Evolutionary conservation across 2,329 filamentous ascomycete genomes (phyloP).

Genomic region (Cephalotrichum gorgonifer): DNA sequence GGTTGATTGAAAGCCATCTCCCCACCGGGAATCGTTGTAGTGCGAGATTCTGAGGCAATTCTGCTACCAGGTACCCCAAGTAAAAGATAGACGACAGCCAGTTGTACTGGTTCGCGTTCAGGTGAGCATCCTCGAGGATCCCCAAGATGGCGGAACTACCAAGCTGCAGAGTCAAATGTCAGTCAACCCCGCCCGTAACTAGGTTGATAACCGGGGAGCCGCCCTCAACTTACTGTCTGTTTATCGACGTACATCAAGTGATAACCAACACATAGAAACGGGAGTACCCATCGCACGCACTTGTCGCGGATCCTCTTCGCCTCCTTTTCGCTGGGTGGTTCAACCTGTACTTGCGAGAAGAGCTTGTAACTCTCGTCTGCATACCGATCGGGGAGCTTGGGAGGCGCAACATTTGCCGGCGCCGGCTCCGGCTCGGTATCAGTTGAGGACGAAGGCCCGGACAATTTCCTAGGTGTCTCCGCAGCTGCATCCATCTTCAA

Average conservation of each 20-base stretch:
- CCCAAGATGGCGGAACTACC: background rate
- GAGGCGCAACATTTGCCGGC: slow-evolving; percentile 1
- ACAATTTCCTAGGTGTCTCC: background rate
- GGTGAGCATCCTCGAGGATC: slow-evolving; percentile 4
- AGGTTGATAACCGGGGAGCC: background rate
- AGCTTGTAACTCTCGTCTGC: slow-evolving; percentile 31
- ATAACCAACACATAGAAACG: slow-evolving; percentile 26
- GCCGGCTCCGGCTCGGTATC: background rate
- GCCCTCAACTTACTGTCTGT: slow-evolving; percentile 22
- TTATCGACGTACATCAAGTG: slow-evolving; percentile 29
- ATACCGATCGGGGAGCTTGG: slow-evolving; percentile 23
- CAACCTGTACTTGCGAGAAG: slow-evolving; percentile 24
- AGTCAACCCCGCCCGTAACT: background rate
- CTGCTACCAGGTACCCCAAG: slow-evolving; percentile 33
- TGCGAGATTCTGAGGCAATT: slow-evolving; percentile 14
- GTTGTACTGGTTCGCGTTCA: slow-evolving; percentile 28
- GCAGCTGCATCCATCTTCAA: background rate
- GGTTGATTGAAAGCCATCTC: slow-evolving; percentile 14
- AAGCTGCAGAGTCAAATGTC: background rate
- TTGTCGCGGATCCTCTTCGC: slow-evolving; percentile 20
- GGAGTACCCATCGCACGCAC: slow-evolving; percentile 22
- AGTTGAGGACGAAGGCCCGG: background rate
- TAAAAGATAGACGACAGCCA: slow-evolving; percentile 41
- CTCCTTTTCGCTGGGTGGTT: slow-evolving; percentile 22
- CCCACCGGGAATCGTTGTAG: slow-evolving; percentile 16